phyloP scores from a whole-genome alignment of 176 grass and related monocot species.

The Juncus inflexus region DNA sequence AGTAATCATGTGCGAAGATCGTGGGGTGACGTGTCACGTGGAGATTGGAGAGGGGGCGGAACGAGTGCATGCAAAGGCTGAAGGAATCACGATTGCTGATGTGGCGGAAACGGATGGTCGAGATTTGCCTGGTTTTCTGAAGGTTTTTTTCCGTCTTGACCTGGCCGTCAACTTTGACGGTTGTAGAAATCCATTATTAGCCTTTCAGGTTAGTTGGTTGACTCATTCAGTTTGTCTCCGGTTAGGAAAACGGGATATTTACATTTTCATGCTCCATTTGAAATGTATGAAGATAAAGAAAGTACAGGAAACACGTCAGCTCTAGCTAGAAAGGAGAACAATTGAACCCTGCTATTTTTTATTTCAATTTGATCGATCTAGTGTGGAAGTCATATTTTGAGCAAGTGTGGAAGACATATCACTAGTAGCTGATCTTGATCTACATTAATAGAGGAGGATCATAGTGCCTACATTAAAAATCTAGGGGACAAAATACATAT shows the following conservation, averaged over 20 bases:
- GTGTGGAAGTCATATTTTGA: background rate
- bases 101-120: slow-evolving; percentile 7
- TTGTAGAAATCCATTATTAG: slow-evolving; percentile 10
- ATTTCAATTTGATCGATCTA: background rate
- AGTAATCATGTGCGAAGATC: background rate
- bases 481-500: too few species aligned
- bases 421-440: too few species aligned
- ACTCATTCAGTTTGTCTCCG: too few species aligned
- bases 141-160: slow-evolving; percentile 30
- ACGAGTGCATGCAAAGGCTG: slow-evolving; percentile 30
- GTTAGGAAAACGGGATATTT: too few species aligned
- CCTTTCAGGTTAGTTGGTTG: slow-evolving; percentile 2
- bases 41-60: too few species aligned
- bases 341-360: background rate
- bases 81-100: slow-evolving; percentile 10
- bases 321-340: background rate
- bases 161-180: background rate
- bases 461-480: too few species aligned
- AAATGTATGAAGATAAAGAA: too few species aligned
- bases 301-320: background rate
- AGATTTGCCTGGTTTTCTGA: slow-evolving; percentile 19
- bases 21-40: background rate
- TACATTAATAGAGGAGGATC: too few species aligned
- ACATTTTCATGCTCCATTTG: too few species aligned
- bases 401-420: background rate